Percentiles rank a stretch among this genome's conserved stretches.
These are phyloP conservation scores for Ganoderma leucocontextum DNA, from an alignment of 1,284 basidiomycete species.

Conservation along the genomic window DNA sequence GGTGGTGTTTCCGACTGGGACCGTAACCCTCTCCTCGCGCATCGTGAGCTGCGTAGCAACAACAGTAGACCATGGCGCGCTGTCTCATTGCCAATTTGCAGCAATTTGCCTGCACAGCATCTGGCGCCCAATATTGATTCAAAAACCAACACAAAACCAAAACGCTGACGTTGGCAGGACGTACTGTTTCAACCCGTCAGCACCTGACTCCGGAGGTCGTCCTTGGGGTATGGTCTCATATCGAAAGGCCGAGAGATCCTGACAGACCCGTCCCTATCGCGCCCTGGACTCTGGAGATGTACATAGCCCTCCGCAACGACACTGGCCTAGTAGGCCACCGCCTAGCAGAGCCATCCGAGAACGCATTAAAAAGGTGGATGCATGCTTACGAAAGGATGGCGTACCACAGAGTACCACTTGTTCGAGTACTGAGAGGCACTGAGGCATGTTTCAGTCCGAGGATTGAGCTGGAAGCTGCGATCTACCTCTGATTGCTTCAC, in stretches of 20 bases:
- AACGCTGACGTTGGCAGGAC: no score
- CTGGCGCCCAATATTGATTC: no score
- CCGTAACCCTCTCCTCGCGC: conserved; percentile 20
- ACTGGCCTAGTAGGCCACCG: conserved; percentile 31
- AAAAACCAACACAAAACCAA: no score
- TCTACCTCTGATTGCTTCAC: conserved; percentile 47
- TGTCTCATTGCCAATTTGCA: no score
- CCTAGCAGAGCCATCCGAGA: conserved; percentile 44
- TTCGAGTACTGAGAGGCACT: conserved; percentile 31
- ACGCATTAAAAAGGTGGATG: conserved; percentile 48
- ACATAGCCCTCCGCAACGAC: conserved; percentile 62
- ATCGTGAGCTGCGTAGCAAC: conserved; percentile 18
- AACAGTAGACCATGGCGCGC: not conserved
- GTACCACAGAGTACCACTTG: conserved; percentile 40
- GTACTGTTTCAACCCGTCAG: no score
- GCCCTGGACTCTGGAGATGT: conserved; percentile 51
- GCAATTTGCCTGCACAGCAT: no score
- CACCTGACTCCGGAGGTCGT: conserved; percentile 44
- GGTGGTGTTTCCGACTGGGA: conserved; percentile 8
- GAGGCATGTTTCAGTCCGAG: conserved; percentile 46
- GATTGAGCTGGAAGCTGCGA: conserved; percentile 49
- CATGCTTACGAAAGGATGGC: conserved; percentile 34
- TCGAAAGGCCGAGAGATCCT: conserved; percentile 45
- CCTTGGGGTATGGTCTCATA: conserved; percentile 48
- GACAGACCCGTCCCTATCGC: conserved; percentile 42